Evolutionary conservation across 2,329 filamentous ascomycete genomes (phyloP).

Genomic region (Pseudogymnoascus sp.): DNA sequence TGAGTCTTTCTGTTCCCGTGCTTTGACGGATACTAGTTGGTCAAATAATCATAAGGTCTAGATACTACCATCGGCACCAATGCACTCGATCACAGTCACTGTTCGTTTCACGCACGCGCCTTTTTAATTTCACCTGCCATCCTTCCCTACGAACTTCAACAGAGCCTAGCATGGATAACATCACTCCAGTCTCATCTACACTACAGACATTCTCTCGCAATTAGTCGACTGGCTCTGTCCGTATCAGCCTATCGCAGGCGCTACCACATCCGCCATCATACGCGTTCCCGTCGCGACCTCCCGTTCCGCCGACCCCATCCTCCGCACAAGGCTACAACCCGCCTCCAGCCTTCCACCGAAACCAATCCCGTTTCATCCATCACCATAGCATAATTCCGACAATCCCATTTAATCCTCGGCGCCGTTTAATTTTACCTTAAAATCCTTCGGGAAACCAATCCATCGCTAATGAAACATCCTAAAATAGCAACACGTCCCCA

Average conservation of each 20-base stretch:
- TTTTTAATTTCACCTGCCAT: slow-evolving; percentile 21
- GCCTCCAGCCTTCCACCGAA: background rate
- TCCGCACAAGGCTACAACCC: background rate
- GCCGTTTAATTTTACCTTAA: background rate
- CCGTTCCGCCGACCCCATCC: background rate
- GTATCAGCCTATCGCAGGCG: background rate
- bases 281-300: background rate
- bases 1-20: background rate
- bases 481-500: background rate
- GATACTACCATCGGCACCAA: background rate
- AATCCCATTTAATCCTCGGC: background rate
- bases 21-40: background rate
- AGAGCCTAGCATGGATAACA: slow-evolving; percentile 23
- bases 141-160: slow-evolving; percentile 26
- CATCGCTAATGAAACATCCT: background rate
- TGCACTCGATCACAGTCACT: slow-evolving; percentile 15
- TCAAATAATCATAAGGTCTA: background rate
- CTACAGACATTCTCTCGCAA: slow-evolving; percentile 21
- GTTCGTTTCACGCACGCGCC: slow-evolving; percentile 21
- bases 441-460: background rate
- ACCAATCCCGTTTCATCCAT: background rate
- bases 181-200: slow-evolving; percentile 30
- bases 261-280: background rate
- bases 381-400: background rate
- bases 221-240: background rate